Base-by-base conservation (phyloP, 2,329 filamentous ascomycete species). In the Pseudocercospora ulei region DNA sequence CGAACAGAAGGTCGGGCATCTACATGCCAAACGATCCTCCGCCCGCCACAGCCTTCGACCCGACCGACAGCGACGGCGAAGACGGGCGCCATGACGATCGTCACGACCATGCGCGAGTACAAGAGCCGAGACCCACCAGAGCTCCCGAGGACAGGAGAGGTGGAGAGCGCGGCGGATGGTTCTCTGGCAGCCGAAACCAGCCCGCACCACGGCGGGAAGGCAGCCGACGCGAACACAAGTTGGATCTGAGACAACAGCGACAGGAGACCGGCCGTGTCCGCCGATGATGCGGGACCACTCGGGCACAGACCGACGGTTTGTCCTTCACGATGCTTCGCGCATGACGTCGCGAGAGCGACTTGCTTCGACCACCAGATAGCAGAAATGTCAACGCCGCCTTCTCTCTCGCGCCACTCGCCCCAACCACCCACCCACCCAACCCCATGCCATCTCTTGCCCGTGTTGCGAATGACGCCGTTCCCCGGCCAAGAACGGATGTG, bases 41-140 rank as follows among this genome's bases (percentile, higher is more conserved):
- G 19, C 66, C 66, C 17, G 67, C 67, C 2, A 68, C 67, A 3
- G 64, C 63, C 2, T 66, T 65, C 28, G 62, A 69, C 43, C 65
- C 35, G 8, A n/a, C n/a, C 2, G 31, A 37, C 11, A 44, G 41
- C 37, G 41, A 44, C 19, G 24, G 27, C n/a, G 41, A 44, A 34
- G 37, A 44, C 9, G 12, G 20, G 11, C 29, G 41, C 7, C 37
- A 40, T 20, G 24, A 33, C 20, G 25, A 26, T 3, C 19, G 14
- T 8, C 23, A 23, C 11, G 9, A 41, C 14, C 17, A 16, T 23
- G 17, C 31, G 14, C 37, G 36, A 13, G 40, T 48, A 14, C 47
- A 48, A 25, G 29, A 48, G 36, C 47, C 47, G 8, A 39, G 30
- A 11, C 30, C 45, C 3, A 36, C 47, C 4, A 14, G 36, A 41